These are phyloP conservation scores for Aspergillus leporis DNA, from an alignment of 495 filamentous ascomycete genomes.

Conservation along the genomic window DNA sequence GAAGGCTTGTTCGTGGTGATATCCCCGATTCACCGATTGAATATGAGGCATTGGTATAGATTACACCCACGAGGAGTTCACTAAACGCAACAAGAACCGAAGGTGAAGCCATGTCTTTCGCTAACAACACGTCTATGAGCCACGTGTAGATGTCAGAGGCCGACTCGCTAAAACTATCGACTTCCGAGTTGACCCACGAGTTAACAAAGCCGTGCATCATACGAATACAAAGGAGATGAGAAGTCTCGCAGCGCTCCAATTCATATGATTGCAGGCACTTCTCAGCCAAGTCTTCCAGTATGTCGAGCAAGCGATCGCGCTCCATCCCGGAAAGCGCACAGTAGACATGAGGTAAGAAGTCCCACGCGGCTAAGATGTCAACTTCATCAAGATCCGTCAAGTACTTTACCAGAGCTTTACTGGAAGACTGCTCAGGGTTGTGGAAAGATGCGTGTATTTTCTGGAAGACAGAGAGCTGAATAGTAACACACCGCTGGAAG, in stretches of 20 bases:
- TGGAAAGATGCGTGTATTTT: slow-evolving; percentile 29
- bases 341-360: slow-evolving; percentile 50
- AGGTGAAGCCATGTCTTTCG: slow-evolving; percentile 63
- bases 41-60: slow-evolving; percentile 65
- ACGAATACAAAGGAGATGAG: slow-evolving; percentile 67
- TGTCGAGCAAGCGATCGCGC: slow-evolving; percentile 36
- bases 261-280: slow-evolving; percentile 62
- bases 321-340: slow-evolving; percentile 29
- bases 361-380: slow-evolving; percentile 59
- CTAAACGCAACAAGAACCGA: slow-evolving; percentile 66
- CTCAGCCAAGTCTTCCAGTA: slow-evolving; percentile 58
- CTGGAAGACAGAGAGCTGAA: slow-evolving; percentile 36
- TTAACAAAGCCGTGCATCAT: slow-evolving; percentile 64
- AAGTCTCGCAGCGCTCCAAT: slow-evolving; percentile 75
- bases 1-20: slow-evolving; percentile 72
- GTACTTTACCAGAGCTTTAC: slow-evolving; percentile 54
- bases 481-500: slow-evolving; percentile 40
- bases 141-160: slow-evolving; percentile 78
- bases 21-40: slow-evolving; percentile 53
- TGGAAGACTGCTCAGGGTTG: slow-evolving; percentile 35
- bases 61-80: slow-evolving; percentile 63
- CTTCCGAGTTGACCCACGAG: slow-evolving; percentile 60
- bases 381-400: slow-evolving; percentile 56
- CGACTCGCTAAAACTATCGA: slow-evolving; percentile 56
- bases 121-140: slow-evolving; percentile 65